These are phyloP conservation scores for Rubroboletus pulcherrimus DNA, from an alignment of 768 basidiomycete genomes.

Conservation along the genomic window DNA sequence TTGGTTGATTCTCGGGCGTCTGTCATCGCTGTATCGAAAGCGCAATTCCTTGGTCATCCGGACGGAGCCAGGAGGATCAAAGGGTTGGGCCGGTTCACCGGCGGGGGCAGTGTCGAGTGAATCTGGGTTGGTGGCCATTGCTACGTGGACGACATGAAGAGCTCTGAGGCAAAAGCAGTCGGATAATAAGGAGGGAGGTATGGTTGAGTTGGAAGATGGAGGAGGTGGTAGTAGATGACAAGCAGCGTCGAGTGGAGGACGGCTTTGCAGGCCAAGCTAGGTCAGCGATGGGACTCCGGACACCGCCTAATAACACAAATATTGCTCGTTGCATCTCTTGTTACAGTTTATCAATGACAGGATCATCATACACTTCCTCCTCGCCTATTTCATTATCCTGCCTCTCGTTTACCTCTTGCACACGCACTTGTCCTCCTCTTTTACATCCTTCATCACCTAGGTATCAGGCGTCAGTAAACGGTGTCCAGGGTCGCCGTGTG, in stretches of 20 bases:
- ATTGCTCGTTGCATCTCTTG: conserved; percentile 14
- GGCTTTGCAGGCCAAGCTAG: conserved; percentile 11
- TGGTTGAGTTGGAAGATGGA: conserved; percentile 30
- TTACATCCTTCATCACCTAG: conserved; percentile 48
- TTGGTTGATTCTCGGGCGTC: conserved; percentile 70
- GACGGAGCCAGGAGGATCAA: conserved; percentile 43
- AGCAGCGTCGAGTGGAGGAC: conserved; percentile 17
- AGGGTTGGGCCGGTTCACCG: conserved; percentile 35
- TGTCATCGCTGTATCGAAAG: conserved; percentile 38
- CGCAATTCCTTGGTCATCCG: conserved; percentile 46
- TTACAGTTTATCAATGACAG: conserved; percentile 5
- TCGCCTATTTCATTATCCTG: conserved; percentile 14
- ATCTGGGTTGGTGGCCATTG: conserved; percentile 23
- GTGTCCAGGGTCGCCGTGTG: conserved; percentile 24
- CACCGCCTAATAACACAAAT: conserved; percentile 26
- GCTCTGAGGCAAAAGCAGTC: conserved; percentile 3
- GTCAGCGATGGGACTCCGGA: conserved; percentile 22
- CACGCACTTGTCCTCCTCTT: conserved; percentile 47
- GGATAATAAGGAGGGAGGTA: conserved; percentile 7
- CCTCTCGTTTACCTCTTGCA: conserved; percentile 26
- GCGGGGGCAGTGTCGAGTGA: conserved; percentile 28
- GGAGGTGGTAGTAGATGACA: conserved; percentile 20
- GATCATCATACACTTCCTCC: conserved; percentile 6
- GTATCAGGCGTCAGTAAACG: conserved; percentile 21
- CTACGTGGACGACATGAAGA: conserved; percentile 29